These are phyloP conservation scores for Mycena pura DNA, from an alignment of 768 basidiomycete genomes.

Conservation along the genomic window DNA sequence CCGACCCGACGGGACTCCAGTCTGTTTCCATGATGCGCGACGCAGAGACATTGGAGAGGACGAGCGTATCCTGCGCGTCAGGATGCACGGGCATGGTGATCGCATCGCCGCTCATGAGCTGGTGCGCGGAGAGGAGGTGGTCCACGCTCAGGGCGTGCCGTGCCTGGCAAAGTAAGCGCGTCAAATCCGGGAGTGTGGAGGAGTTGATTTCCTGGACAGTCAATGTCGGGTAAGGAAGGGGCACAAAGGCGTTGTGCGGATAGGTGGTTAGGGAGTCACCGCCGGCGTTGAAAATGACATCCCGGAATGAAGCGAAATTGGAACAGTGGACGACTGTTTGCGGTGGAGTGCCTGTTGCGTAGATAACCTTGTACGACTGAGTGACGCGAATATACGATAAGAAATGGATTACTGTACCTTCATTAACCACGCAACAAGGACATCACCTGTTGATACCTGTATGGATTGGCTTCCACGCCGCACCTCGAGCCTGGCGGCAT, in stretches of 20 bases:
- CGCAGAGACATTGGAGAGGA: slow-evolving; percentile 48
- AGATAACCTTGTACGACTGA: slow-evolving; percentile 39
- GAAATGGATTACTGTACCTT: slow-evolving; percentile 35
- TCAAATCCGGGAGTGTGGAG: slow-evolving; percentile 37
- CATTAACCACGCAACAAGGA: slow-evolving; percentile 49
- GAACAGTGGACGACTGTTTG: slow-evolving; percentile 41
- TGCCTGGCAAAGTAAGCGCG: slow-evolving; percentile 26
- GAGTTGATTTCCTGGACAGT: slow-evolving; percentile 42
- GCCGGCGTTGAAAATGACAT: slow-evolving; percentile 30
- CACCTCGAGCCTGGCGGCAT: slow-evolving; percentile 36
- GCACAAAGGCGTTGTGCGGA: slow-evolving; percentile 47
- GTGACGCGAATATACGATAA: neutral
- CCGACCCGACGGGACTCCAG: slow-evolving; percentile 42
- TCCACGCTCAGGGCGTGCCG: slow-evolving; percentile 27
- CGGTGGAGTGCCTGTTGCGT: slow-evolving; percentile 38
- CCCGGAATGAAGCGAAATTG: slow-evolving; percentile 47
- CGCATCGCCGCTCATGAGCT: slow-evolving; percentile 30
- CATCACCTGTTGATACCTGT: slow-evolving; percentile 43
- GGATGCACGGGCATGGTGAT: slow-evolving; percentile 43
- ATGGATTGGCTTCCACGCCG: slow-evolving; percentile 23
- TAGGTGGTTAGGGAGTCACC: slow-evolving; percentile 32
- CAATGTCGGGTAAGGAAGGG: slow-evolving; percentile 48
- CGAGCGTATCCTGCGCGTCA: slow-evolving; percentile 42
- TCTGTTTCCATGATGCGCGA: slow-evolving; percentile 48
- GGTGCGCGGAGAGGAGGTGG: slow-evolving; percentile 40